These are phyloP conservation scores for Blastomyces percursus DNA, from an alignment of 2,329 filamentous ascomycete genomes.

Conservation along the genomic window DNA sequence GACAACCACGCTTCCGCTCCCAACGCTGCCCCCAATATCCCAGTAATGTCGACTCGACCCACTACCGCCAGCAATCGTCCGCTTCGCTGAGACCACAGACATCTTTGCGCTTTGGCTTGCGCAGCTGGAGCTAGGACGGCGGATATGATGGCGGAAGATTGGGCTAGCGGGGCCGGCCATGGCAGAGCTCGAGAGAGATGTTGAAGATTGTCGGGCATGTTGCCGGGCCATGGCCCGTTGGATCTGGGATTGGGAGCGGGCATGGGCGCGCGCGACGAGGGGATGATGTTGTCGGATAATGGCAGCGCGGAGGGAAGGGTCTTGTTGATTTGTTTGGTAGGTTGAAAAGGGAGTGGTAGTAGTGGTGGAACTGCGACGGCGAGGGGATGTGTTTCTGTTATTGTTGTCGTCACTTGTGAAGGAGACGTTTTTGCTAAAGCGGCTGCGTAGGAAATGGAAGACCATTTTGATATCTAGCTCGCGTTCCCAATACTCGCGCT, in stretches of 20 bases:
- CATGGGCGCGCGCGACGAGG: constrained; percentile 53
- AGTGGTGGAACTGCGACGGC: constrained; percentile 14
- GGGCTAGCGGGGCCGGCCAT: constrained; percentile 14
- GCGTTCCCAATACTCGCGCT: constrained; percentile 79
- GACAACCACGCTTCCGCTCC: constrained; percentile 61
- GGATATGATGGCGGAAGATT: constrained; percentile 35
- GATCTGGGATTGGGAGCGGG: constrained; percentile 35
- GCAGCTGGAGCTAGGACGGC: constrained; percentile 54
- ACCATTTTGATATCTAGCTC: constrained; percentile 85
- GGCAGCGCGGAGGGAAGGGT: constrained; percentile 64
- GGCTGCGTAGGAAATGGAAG: constrained; percentile 72
- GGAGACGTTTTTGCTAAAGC: constrained; percentile 48
- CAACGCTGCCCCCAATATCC: constrained; percentile 75
- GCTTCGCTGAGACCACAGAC: constrained; percentile 53
- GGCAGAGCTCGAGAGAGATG: constrained; percentile 1
- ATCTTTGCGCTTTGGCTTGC: constrained; percentile 78
- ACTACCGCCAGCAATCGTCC: constrained; percentile 45
- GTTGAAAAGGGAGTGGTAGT: constrained; percentile 33
- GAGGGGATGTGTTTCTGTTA: constrained; percentile 19
- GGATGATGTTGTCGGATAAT: constrained; percentile 84
- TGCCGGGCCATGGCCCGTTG: constrained; percentile 7
- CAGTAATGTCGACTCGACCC: constrained; percentile 77
- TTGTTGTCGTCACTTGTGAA: constrained; percentile 32
- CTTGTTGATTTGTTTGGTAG: constrained; percentile 43
- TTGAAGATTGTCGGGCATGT: constrained; percentile 19